Evolutionary conservation across 2,329 filamentous ascomycete genomes (phyloP).

Genomic region (Magnaporthiopsis incrustans): DNA sequence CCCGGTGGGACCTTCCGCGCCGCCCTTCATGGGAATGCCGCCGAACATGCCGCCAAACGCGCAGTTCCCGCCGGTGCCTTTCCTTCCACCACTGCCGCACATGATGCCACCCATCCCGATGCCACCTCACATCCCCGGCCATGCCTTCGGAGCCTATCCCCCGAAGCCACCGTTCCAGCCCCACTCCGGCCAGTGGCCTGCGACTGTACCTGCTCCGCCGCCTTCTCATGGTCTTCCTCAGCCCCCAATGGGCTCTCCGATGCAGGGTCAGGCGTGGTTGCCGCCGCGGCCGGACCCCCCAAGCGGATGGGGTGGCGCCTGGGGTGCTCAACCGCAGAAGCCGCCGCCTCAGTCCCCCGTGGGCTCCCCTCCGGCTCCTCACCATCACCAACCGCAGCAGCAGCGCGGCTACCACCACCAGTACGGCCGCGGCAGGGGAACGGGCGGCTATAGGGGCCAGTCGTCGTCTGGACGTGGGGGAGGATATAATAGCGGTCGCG

Average conservation of each 20-base stretch:
- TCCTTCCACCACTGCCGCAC: neutral
- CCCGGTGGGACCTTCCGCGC: neutral
- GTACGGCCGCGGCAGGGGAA: neutral
- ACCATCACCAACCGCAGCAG: slow-evolving; percentile 7
- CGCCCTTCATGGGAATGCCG: neutral
- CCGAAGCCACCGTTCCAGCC: slow-evolving; percentile 29
- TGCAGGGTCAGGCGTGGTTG: slow-evolving; percentile 1
- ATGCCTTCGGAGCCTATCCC: slow-evolving; percentile 16
- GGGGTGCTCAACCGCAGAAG: slow-evolving; percentile 4
- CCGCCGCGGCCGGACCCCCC: neutral
- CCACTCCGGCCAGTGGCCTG: slow-evolving; percentile 34
- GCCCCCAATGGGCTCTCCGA: neutral
- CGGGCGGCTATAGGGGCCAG: slow-evolving; percentile 20
- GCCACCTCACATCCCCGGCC: slow-evolving; percentile 9
- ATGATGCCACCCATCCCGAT: slow-evolving; percentile 6
- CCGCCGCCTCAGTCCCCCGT: slow-evolving; percentile 1
- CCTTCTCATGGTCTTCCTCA: neutral
- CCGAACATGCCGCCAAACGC: slow-evolving; percentile 10
- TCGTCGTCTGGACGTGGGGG: slow-evolving; percentile 15
- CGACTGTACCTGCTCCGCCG: slow-evolving; percentile 24
- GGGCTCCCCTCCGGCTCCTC: slow-evolving; percentile 1
- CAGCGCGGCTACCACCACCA: slow-evolving; percentile 4
- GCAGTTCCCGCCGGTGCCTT: slow-evolving; percentile 12
- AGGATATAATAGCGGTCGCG: slow-evolving; percentile 22
- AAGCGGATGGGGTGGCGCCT: neutral